Conservation (phyloP, 1,139 yeast species). For the Candida sojae region DNA sequence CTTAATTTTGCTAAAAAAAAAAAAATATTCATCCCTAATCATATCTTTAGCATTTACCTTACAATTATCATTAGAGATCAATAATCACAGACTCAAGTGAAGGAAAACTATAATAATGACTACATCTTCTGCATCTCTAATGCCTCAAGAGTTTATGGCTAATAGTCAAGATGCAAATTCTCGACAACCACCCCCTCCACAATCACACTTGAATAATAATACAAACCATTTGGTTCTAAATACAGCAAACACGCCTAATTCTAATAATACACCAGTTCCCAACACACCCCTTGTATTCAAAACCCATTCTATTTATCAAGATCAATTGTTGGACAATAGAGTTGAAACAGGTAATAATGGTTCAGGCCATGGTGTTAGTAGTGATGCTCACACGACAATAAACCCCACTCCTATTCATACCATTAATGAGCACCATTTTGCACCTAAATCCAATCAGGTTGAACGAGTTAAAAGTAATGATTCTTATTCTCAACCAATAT, state of each 20-base stretch:
- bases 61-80: conserved; percentile 1
- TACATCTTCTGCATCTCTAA: conserved; percentile 2
- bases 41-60: not conserved
- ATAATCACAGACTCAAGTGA: not conserved
- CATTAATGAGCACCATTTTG: not conserved
- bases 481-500: conserved; percentile 8
- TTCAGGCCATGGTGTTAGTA: not conserved
- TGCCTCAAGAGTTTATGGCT: not conserved
- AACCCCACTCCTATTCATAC: not conserved
- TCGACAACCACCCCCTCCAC: not conserved
- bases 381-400: conserved; percentile 4
- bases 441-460: not conserved
- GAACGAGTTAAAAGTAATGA: not conserved
- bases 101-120: not conserved
- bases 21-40: not conserved
- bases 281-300: not conserved
- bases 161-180: not conserved
- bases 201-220: not conserved
- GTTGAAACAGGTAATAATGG: not conserved
- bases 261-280: not conserved
- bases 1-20: not conserved
- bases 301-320: not conserved
- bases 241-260: not conserved
- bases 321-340: not conserved
- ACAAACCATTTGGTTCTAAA: not conserved